These are phyloP conservation scores for Coccomyxa subellipsoidea DNA, from an alignment of 163 green algal species.

Conservation along the genomic window DNA sequence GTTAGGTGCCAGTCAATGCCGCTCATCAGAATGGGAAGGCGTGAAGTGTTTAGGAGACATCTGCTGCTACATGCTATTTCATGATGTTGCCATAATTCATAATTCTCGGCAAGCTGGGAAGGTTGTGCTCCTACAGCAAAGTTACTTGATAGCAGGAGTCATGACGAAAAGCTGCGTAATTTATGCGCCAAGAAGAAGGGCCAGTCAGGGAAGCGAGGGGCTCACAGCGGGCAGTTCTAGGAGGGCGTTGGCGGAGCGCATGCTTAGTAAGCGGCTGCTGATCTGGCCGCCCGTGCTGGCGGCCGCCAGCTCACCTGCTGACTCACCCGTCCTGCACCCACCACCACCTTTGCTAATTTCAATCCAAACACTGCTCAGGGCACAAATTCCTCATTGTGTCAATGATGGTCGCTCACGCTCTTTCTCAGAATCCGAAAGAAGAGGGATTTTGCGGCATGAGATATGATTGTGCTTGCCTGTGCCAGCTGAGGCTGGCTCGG, in stretches of 20 bases:
- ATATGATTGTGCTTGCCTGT: background rate
- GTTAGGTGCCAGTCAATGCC: background rate
- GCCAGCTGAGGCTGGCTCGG: slow-evolving; percentile 63
- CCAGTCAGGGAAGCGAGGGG: background rate
- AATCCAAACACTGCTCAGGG: no score
- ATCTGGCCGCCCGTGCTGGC: slow-evolving; percentile 89
- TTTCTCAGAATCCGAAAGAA: no score
- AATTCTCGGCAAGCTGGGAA: background rate
- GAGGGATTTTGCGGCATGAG: background rate
- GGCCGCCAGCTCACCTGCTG: slow-evolving; percentile 59
- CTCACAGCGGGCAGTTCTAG: slow-evolving; percentile 76
- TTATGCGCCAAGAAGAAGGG: no score
- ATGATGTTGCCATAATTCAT: background rate
- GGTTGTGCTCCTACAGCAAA: background rate
- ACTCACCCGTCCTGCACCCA: background rate
- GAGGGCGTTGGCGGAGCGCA: slow-evolving; percentile 80
- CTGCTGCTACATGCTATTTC: background rate
- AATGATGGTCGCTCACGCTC: no score
- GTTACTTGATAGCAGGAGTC: no score
- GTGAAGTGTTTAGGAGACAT: background rate
- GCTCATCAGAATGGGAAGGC: background rate
- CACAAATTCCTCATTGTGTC: no score
- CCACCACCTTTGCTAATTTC: no score
- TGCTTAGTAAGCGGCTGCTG: slow-evolving; percentile 87
- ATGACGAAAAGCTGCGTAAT: no score